These are phyloP conservation scores for Barnettozyma salicaria DNA, from an alignment of 805 yeast genomes.

Conservation along the genomic window DNA sequence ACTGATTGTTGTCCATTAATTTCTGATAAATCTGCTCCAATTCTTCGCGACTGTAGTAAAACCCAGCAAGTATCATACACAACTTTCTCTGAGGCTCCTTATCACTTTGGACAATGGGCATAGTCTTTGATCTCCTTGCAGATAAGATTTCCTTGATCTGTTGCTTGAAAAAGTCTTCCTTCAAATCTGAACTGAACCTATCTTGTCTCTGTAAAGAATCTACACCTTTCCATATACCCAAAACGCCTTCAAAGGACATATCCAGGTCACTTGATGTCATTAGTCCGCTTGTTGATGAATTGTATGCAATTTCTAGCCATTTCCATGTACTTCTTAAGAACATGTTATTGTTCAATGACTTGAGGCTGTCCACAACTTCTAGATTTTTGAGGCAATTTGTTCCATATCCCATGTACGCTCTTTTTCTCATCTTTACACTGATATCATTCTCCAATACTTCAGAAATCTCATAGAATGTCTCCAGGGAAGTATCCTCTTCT, in stretches of 20 bases:
- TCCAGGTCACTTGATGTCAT: constrained; percentile 70
- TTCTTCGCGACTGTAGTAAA: constrained; percentile 76
- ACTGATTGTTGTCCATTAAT: constrained; percentile 51
- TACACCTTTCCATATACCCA: constrained; percentile 83
- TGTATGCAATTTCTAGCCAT: constrained; percentile 75
- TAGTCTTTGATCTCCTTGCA: constrained; percentile 27
- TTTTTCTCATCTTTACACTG: constrained; percentile 58
- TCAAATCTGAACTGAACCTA: constrained; percentile 31
- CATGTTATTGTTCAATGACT: constrained; percentile 44
- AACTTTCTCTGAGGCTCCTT: constrained; percentile 63
- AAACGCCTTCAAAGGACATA: constrained; percentile 81
- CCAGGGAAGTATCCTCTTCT: constrained; percentile 13
- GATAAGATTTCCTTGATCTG: constrained; percentile 29
- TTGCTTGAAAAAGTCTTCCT: constrained; percentile 16
- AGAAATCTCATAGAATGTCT: constrained; percentile 28
- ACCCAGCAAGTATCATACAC: constrained; percentile 81
- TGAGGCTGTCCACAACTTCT: constrained; percentile 47
- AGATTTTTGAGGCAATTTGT: constrained; percentile 60
- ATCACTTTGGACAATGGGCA: constrained; percentile 36
- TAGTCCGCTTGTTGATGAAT: constrained; percentile 54
- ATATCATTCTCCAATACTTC: constrained; percentile 65
- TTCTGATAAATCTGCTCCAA: constrained; percentile 60
- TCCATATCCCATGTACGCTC: constrained; percentile 73
- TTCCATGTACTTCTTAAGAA: constrained; percentile 80
- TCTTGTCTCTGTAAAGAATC: constrained; percentile 45